Conservation (phyloP, 1,139 yeast species). For the Pichia norvegensis region DNA sequence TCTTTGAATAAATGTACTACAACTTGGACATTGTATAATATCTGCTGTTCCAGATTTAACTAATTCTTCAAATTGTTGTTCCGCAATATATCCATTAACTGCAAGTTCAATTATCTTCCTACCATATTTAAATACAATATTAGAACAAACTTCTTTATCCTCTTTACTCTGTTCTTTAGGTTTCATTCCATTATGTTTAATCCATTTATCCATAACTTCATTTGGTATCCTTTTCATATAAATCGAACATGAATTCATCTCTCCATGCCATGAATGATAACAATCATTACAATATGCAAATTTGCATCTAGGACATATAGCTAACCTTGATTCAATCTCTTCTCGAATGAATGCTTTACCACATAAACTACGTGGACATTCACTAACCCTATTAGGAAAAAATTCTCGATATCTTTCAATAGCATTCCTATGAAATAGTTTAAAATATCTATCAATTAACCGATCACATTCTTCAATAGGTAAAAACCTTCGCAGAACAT, state of each 20-base stretch:
- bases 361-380: constrained; percentile 46
- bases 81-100: constrained; percentile 41
- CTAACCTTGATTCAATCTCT: constrained; percentile 44
- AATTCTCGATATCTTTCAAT: constrained; percentile 40
- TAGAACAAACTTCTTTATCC: constrained; percentile 15
- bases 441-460: constrained; percentile 34
- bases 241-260: constrained; percentile 39
- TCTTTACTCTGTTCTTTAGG: constrained; percentile 26
- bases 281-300: constrained; percentile 58
- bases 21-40: constrained; percentile 47
- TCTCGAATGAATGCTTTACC: constrained; percentile 39
- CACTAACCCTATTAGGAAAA: constrained; percentile 43
- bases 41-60: constrained; percentile 35
- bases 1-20: constrained; percentile 47
- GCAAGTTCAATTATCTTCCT: constrained; percentile 36
- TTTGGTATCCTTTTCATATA: constrained; percentile 34
- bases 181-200: constrained; percentile 21
- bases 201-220: constrained; percentile 37
- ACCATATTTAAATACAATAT: constrained; percentile 47
- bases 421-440: constrained; percentile 33
- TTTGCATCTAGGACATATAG: constrained; percentile 46
- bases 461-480: constrained; percentile 14
- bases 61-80: constrained; percentile 40
- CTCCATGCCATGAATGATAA: constrained; percentile 61
- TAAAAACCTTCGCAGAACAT: constrained; percentile 25